phyloP scores from a whole-genome alignment of 78 protist genomes.

The Tieghemostelium lacteum region DNA sequence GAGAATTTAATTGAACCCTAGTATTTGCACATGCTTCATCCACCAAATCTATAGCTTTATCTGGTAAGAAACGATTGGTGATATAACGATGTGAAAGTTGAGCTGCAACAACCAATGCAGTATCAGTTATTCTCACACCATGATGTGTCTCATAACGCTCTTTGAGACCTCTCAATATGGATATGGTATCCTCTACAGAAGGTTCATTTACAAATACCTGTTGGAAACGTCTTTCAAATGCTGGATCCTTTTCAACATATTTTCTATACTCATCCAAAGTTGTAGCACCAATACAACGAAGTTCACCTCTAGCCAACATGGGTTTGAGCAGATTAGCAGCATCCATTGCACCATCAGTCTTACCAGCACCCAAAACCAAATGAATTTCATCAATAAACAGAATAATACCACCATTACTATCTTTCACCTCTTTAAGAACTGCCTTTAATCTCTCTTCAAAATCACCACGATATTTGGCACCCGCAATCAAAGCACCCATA shows the following conservation, averaged over 20 bases:
- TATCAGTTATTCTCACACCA: slow-evolving; percentile 96
- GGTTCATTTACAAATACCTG: slow-evolving; percentile 96
- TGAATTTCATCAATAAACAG: slow-evolving; percentile 99
- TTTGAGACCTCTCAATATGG: slow-evolving; percentile 98
- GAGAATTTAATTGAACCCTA: slow-evolving; percentile 96
- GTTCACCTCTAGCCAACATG: slow-evolving; percentile 98
- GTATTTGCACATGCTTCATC: slow-evolving; percentile 97
- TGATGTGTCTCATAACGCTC: slow-evolving; percentile 95
- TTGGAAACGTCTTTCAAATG: slow-evolving; percentile 98
- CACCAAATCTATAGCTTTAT: slow-evolving; percentile 99
- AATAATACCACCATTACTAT: slow-evolving; percentile 91
- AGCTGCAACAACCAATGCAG: slow-evolving; percentile 97
- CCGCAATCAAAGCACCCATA: slow-evolving; percentile 98
- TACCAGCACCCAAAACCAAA: slow-evolving; percentile 98
- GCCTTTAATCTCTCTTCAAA: slow-evolving; percentile 99
- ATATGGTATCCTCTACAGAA: slow-evolving; percentile 93
- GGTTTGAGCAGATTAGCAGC: slow-evolving; percentile 99
- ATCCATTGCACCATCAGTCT: slow-evolving; percentile 98
- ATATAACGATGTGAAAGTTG: slow-evolving; percentile 95
- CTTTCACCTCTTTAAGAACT: slow-evolving; percentile 96
- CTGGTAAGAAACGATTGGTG: slow-evolving; percentile 97
- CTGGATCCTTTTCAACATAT: slow-evolving; percentile 98
- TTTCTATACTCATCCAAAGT: slow-evolving; percentile 97
- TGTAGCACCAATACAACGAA: slow-evolving; percentile 99
- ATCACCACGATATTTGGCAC: slow-evolving; percentile 99